These are phyloP conservation scores for Coniochaeta prunicola DNA, from an alignment of 2,329 filamentous ascomycete species.

Conservation along the genomic window DNA sequence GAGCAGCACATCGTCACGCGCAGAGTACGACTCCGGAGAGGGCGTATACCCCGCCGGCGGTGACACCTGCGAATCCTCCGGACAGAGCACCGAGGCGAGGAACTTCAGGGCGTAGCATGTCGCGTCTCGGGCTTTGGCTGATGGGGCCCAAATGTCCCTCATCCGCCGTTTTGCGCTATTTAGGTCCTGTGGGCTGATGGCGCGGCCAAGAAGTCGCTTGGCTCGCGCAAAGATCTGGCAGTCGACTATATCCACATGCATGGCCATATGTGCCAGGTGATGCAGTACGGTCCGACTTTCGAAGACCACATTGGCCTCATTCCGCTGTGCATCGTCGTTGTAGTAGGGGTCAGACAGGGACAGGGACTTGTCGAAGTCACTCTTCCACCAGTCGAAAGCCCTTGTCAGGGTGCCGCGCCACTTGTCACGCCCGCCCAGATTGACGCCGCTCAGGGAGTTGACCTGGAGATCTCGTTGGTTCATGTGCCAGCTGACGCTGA, in stretches of 20 bases:
- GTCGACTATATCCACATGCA: constrained; percentile 96
- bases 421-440: constrained; percentile 80
- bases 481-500: constrained; percentile 97
- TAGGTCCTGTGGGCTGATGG: constrained; percentile 77
- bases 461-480: constrained; percentile 92
- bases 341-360: constrained; percentile 48
- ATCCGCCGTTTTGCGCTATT: constrained; percentile 73
- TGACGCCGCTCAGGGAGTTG: constrained; percentile 70
- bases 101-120: constrained; percentile 90
- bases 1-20: constrained; percentile 79
- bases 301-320: constrained; percentile 60
- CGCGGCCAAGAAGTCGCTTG: constrained; percentile 74
- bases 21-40: constrained; percentile 56
- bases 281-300: constrained; percentile 86
- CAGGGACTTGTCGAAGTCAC: constrained; percentile 79
- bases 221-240: constrained; percentile 93
- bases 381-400: constrained; percentile 91
- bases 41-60: constrained; percentile 28
- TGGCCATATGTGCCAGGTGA: constrained; percentile 93
- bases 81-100: constrained; percentile 72
- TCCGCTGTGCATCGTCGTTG: constrained; percentile 51
- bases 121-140: constrained; percentile 80
- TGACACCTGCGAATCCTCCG: constrained; percentile 35
- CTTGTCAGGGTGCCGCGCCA: constrained; percentile 81
- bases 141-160: constrained; percentile 84